Conservation (phyloP, 129 eudicot genomes). For the Lactuca saligna region DNA sequence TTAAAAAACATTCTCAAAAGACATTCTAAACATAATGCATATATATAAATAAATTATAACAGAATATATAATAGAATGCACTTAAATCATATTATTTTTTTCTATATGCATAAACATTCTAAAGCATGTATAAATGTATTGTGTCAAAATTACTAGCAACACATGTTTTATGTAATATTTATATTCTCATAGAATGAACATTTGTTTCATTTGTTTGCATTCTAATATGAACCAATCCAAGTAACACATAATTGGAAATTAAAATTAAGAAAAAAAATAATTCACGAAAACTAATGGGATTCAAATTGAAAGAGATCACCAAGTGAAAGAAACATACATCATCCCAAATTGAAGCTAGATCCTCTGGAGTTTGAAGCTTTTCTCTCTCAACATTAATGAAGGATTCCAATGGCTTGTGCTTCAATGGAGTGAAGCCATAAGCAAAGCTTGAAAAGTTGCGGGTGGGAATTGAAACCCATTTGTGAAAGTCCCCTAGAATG, state of each 20-base stretch:
- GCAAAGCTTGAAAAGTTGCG: constrained; percentile 60
- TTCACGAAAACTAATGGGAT: neutral
- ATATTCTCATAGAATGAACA: too few species aligned
- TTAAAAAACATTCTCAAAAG: too few species aligned
- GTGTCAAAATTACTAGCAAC: too few species aligned
- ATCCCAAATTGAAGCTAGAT: constrained; percentile 79
- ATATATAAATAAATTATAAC: too few species aligned
- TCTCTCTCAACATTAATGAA: constrained; percentile 74
- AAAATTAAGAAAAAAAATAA: neutral
- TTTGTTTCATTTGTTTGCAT: too few species aligned
- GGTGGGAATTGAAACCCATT: constrained; percentile 45
- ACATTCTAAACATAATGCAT: too few species aligned
- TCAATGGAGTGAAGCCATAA: constrained; percentile 71
- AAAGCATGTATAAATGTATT: too few species aligned
- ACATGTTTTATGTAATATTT: too few species aligned
- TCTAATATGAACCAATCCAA: too few species aligned
- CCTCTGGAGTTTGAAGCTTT: constrained; percentile 58
- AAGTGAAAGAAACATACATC: constrained; percentile 50
- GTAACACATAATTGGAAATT: neutral
- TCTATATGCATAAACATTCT: too few species aligned
- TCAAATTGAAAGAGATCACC: neutral
- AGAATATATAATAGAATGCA: too few species aligned
- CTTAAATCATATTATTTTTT: too few species aligned
- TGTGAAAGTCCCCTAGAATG: constrained; percentile 40
- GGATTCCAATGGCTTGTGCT: constrained; percentile 67